Base-by-base conservation (phyloP, 2,329 filamentous ascomycete species). In the Lachnellula subtilissima region DNA sequence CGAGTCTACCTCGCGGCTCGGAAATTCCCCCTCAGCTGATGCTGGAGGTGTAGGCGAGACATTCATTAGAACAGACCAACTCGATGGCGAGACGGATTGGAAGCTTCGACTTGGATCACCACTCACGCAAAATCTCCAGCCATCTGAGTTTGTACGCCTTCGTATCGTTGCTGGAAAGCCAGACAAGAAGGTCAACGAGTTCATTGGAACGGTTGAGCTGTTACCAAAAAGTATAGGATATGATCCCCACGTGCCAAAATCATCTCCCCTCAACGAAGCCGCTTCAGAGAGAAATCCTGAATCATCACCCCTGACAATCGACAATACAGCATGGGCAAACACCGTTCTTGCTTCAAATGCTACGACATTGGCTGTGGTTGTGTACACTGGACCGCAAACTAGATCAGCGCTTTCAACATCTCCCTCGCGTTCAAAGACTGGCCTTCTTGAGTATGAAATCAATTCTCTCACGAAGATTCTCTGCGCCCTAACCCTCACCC, bases 71-170 rank as follows among this genome's bases (percentile, higher is more conserved):
- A 99, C 95, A 2, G 94, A 99, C 72, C 94, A 99, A 70, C 80
- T 99, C 9, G 94, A 99, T 67, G 94, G 94, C 64, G 94, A 99
- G 74, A 99, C 94, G 0, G 94, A 99, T 69, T 99, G 94, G 95
- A 99, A 99, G 74, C 77, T 99, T 55, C 86, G 95, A 32, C 73
- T 97, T 37, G 91, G 94, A 1, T 94, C 91, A 12, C 84, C 89
- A 0, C 73, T 97, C 25, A 93, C 92, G 0, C 94, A 99, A 68
- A 81, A 77, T n/a, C 76, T 99, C 19, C 74, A 85, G 0, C 74
- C 86, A 1, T 82, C 83, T 47, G 89, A 96, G 62, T 85, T 96
- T 60, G 78, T 85, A 52, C 78, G 83, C 17, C 74, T 87, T 36
- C 79, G 80, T 25, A 83, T 99, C 49, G 89, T 87, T 3, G 94